Evolutionary conservation across 2,329 filamentous ascomycete genomes (phyloP), one percentile per base, ranked within the genome.

Genomic region (Didymella pomorum): DNA sequence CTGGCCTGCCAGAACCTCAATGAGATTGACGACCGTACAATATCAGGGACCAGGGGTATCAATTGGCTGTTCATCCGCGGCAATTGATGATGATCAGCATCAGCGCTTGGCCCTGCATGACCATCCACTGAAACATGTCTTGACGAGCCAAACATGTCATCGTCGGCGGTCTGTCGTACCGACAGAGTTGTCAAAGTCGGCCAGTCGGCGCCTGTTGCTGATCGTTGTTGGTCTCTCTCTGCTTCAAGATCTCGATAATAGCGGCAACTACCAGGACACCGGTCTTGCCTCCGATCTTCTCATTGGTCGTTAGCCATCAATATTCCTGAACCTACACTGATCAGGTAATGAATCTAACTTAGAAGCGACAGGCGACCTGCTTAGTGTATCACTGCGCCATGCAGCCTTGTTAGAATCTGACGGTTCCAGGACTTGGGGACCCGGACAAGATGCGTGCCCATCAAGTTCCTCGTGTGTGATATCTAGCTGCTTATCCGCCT

Each of bases 361-460:
- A 25, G 18, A 21, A 37, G 26, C 42, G 11, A 48, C 31, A 42
- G 7, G 21, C n/a, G 29, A 46, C 14, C 16, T 10, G 3, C 14
- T 25, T 52, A 51, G 47, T 48, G 47, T 48, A 23, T 37, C 31
- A 45, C 48, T 18, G 37, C 28, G 45, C 48, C 52, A 60, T 56
- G 53, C 49, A 61, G 33, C 31, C 47, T 21, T 63, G 47, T 60
- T 28, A 62, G 47, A 59, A 20, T 50, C 42, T 54, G 42, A 39
- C 48, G 57, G 39, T 61, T 47, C 57, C 57, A 60, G 25, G 25
- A 46, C 43, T 64, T 65, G 67, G 69, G 65, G 68, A 69, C 56
- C 66, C 67, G 67, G 56, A 66, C 47, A 63, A 64, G 56, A 42
- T 39, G 44, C 52, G 20, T 58, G 45, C 48, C 45, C 44, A 47